These are phyloP conservation scores for Zasmidium cellare DNA, from an alignment of 2,329 filamentous ascomycete species.

Conservation along the genomic window DNA sequence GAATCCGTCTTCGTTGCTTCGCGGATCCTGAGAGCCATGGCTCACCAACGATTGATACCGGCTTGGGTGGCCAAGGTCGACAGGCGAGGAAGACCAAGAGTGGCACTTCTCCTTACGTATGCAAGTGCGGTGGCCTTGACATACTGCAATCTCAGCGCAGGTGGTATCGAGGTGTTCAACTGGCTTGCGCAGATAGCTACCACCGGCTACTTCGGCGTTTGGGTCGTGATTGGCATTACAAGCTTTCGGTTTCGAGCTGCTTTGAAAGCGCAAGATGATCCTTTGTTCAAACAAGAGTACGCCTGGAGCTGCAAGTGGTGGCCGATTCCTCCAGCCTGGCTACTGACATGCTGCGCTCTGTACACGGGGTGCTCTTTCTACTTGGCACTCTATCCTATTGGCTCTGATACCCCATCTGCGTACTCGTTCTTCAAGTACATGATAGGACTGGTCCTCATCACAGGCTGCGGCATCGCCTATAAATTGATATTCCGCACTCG, in stretches of 20 bases:
- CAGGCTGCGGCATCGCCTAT: conserved; percentile 21
- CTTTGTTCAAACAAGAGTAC: conserved; percentile 62
- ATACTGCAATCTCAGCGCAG: conserved; percentile 64
- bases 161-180: conserved; percentile 64
- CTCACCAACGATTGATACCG: conserved; percentile 65
- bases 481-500: conserved; percentile 15
- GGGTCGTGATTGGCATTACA: conserved; percentile 77
- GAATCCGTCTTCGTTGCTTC: conserved; percentile 57
- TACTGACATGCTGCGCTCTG: conserved; percentile 16
- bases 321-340: conserved; percentile 21
- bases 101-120: conserved; percentile 67
- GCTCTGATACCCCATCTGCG: conserved; percentile 35
- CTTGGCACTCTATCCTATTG: conserved; percentile 22
- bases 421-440: conserved; percentile 21
- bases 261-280: conserved; percentile 67
- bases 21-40: conserved; percentile 53
- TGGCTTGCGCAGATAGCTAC: conserved; percentile 76
- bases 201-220: conserved; percentile 73
- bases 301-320: conserved; percentile 61
- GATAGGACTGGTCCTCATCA: conserved; percentile 57
- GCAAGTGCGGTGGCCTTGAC: conserved; percentile 65
- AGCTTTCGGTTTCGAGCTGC: conserved; percentile 83
- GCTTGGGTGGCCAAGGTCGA: conserved; percentile 77
- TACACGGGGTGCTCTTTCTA: conserved; percentile 17
- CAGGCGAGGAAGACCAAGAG: conserved; percentile 74